Base-by-base conservation (phyloP, 2,329 filamentous ascomycete species). In the Cercospora zeae-maydis region DNA sequence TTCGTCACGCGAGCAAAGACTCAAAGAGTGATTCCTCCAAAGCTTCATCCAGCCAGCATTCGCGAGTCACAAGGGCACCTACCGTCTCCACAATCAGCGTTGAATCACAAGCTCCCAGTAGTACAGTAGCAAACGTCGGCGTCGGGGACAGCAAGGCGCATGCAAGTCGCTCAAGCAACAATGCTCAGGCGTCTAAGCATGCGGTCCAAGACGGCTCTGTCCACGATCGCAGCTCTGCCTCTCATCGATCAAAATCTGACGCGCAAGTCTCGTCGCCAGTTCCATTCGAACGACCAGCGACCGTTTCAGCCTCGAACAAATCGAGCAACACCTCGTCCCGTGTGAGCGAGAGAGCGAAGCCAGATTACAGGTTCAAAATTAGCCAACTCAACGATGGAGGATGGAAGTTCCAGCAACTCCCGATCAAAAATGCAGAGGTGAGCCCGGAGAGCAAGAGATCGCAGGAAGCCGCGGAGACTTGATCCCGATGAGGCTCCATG, bases 291-390 rank as follows among this genome's bases (percentile, higher is more conserved):
- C 4, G 13, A 45, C 39, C 19, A 10, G 21, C 19, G 6, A 16
- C 16, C 16, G 13, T 24, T 3, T 11, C 19, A 0, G 21, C 13
- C 11, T 0, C 3, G 2, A 2, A 14, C 21, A 3, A 0, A 7
- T 45, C 39, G 3, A 45, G 21, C 13, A 13, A 7, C 1, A 5
- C 4, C 4, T 45, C 19, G 19, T 2, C 10, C 9, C 10, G 6
- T 24, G 39, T 0, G 21, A 2, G 2, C 9, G 39, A 45, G 39
- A 14, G 11, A 14, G 19, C 19, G 39, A 45, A 11, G 39, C 19
- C 19, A 45, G 3, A 7, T 10, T 19, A 13, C 19, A 21, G 0
- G 13, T 13, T 45, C 10, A 21, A 19, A 21, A 13, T 45, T 6
- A 13, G 2, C 19, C 16, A 45, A 16, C 4, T 45, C 21, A 16